Conservation (phyloP, 257 asterid genomes). For the Capsicum chinense region DNA sequence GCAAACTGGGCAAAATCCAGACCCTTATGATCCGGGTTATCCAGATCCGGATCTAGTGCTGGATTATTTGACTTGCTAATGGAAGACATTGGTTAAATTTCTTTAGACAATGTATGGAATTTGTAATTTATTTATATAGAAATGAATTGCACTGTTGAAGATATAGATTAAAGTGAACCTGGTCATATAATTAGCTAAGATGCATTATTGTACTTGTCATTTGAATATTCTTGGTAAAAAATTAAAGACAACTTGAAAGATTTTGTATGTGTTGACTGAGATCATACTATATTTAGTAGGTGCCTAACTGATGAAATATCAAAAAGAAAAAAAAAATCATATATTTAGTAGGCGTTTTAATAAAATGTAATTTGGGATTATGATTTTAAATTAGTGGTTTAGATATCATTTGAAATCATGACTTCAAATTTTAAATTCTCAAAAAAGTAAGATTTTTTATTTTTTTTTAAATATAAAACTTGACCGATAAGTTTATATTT, state of each 20-base stretch:
- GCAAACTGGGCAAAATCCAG: constrained; percentile 87
- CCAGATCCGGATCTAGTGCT: constrained; percentile 78
- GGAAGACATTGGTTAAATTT: constrained; percentile 48
- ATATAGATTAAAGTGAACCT: neutral
- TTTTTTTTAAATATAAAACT: too few relatives aligned
- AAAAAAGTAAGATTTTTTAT: too few relatives aligned
- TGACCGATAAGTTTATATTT: too few relatives aligned
- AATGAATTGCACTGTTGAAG: neutral
- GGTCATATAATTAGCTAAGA: neutral
- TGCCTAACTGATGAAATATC: too few relatives aligned
- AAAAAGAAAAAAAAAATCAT: too few relatives aligned
- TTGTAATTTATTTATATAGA: neutral
- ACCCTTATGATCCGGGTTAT: constrained; percentile 62
- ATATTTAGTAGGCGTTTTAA: too few relatives aligned
- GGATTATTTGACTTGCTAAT: constrained; percentile 41
- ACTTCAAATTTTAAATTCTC: too few relatives aligned
- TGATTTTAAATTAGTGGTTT: too few relatives aligned
- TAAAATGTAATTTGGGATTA: too few relatives aligned
- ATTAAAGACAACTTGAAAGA: neutral
- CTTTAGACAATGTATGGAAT: neutral
- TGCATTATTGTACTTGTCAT: neutral
- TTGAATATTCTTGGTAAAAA: neutral
- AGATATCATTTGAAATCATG: too few relatives aligned
- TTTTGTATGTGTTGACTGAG: neutral
- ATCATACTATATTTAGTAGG: neutral